Conservation (phyloP, 177 flowering plant species). For the Tripterygium wilfordii region DNA sequence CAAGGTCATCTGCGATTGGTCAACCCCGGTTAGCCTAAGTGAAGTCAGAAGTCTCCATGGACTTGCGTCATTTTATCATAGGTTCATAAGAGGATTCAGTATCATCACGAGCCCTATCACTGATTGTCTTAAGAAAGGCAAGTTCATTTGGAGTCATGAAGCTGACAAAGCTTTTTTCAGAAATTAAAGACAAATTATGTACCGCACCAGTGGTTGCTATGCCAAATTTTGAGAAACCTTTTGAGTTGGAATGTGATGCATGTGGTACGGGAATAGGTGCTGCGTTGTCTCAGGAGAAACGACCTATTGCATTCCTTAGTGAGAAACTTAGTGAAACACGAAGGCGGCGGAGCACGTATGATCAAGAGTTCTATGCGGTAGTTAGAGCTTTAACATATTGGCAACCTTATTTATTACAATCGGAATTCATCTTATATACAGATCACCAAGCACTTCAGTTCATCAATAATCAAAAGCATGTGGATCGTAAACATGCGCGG, state of each 20-base stretch:
- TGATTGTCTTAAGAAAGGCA: too few relatives aligned
- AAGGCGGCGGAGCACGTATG: neutral
- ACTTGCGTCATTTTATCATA: too few relatives aligned
- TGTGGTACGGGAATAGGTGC: neutral
- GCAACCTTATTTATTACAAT: neutral
- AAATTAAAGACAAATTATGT: conserved; percentile 2
- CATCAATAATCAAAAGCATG: neutral
- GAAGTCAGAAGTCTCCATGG: too few relatives aligned
- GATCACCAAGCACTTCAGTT: conserved; percentile 5
- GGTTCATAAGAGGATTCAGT: too few relatives aligned
- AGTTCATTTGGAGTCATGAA: neutral
- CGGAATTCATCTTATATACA: neutral
- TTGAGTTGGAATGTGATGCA: neutral
- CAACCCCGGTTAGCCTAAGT: too few relatives aligned
- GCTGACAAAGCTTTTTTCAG: neutral
- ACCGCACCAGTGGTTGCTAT: neutral
- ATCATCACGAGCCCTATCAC: too few relatives aligned
- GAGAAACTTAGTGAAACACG: neutral
- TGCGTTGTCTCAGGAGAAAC: neutral
- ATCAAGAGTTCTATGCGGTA: conserved; percentile 1
- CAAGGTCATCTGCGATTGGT: neutral
- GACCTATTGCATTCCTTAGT: neutral
- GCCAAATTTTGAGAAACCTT: conserved; percentile 2
- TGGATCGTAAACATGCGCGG: neutral
- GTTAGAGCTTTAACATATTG: neutral